These are phyloP conservation scores for Hura crepitans DNA, from an alignment of 441 rosid genomes.

Conservation along the genomic window DNA sequence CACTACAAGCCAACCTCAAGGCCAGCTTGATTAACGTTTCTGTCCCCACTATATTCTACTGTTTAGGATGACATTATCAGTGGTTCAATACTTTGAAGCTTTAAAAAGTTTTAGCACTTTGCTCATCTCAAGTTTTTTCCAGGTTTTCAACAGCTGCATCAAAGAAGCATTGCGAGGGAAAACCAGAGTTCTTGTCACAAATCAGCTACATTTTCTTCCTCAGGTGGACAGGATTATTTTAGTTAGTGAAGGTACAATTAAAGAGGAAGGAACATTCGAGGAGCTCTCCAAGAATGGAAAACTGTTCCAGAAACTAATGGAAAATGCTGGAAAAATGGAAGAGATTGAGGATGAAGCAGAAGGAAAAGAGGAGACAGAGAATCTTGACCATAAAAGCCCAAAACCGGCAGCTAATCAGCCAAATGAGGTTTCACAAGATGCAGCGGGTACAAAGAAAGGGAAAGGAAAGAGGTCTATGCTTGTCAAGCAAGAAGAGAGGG, in stretches of 20 bases:
- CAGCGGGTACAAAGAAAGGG: conserved; percentile 39
- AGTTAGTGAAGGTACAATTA: conserved; percentile 67
- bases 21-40: not conserved
- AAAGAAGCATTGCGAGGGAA: conserved; percentile 71
- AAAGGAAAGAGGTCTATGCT: conserved; percentile 71
- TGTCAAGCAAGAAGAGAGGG: conserved; percentile 87
- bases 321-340: conserved; percentile 96
- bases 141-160: conserved; percentile 89
- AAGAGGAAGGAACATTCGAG: conserved; percentile 89
- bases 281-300: conserved; percentile 65
- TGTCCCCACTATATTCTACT: not conserved
- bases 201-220: conserved; percentile 97
- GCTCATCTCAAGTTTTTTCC: conserved; percentile 31
- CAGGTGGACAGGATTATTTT: conserved; percentile 75
- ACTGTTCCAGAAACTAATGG: conserved; percentile 83
- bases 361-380: conserved; percentile 27
- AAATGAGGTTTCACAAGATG: conserved; percentile 32
- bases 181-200: conserved; percentile 92
- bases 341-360: conserved; percentile 40
- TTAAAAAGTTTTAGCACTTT: conserved; percentile 7
- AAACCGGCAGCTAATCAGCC: conserved; percentile 34
- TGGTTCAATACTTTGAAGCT: conserved; percentile 12
- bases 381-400: conserved; percentile 26
- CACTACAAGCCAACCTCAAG: not conserved
- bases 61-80: not conserved